Base-by-base conservation (phyloP, 441 rosid genomes). In the Pelargonium fulgidum region DNA sequence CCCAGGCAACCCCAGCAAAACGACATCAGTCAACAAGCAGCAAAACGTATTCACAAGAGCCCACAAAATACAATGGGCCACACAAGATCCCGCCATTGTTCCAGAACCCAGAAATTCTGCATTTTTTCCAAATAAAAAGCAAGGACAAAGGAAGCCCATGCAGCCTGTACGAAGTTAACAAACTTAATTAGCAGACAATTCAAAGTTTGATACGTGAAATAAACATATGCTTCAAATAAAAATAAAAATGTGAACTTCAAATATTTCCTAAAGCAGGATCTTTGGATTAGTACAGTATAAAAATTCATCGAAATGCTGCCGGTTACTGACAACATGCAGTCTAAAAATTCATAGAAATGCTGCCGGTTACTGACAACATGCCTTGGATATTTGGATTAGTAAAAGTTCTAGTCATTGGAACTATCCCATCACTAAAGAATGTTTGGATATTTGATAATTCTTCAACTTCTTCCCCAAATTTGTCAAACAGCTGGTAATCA, bases 41-140 rank as follows among this genome's bases (percentile, higher is more conserved):
- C 93, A 91, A 50, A 84, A 61, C 5, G 89, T 81, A 73, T 91
- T 91, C 72, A 86, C 80, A 45, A 88, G 74, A 26, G 81, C 85
- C 95, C 93, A 93, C 64, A 89, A 79, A 67, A 89, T 80, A 75
- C 80, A 86, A 76, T 93, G 96, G 2, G 88, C 85, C 68, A 77
- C 48, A 81, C 97, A 93, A 0, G 96, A 88, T 68, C 97, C 99
- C 39, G 79, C 75, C 50, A 85, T 81, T 68, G 92, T 89, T 77
- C 97, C 97, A 66, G 99, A 93, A 70, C 96, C 97, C 80, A 93
- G 69, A 78, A 74, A 72, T 77, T 89, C 88, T 47, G 97, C 93
- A 70, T 91, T 93, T 83, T 87, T 89, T 65, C 87, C 99, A 71
- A 93, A 93, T 77, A 93, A 58, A 68, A 79, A 89, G 78, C 97